A percentile compares a stretch with the other conserved stretches of the same genome.
These are phyloP conservation scores for Exophiala calicioides DNA, from an alignment of 2,329 filamentous ascomycete species.

Conservation along the genomic window DNA sequence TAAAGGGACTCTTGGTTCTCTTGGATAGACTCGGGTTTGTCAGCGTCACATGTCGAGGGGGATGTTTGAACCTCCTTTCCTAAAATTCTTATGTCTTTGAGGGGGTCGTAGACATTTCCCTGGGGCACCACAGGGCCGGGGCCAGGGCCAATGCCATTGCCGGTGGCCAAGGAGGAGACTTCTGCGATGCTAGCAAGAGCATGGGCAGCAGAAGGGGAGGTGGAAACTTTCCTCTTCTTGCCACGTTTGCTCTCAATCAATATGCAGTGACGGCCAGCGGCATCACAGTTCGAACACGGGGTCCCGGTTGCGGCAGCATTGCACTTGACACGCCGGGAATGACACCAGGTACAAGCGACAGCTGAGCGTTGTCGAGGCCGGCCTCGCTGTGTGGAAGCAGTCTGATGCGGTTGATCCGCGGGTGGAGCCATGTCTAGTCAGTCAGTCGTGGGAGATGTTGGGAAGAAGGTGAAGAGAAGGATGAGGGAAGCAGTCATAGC, in stretches of 20 bases:
- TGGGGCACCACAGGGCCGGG: too few relatives aligned
- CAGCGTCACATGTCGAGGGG: slow-evolving; percentile 11
- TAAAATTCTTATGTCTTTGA: slow-evolving; percentile 13
- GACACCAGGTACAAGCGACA: slow-evolving; percentile 33
- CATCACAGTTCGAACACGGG: slow-evolving; percentile 33
- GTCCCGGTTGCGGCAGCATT: slow-evolving; percentile 28
- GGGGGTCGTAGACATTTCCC: slow-evolving; percentile 22
- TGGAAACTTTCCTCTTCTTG: slow-evolving; percentile 28
- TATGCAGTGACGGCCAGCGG: slow-evolving; percentile 25
- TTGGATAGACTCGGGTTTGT: slow-evolving; percentile 13
- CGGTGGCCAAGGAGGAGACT: slow-evolving; percentile 2
- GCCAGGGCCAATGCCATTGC: too few relatives aligned
- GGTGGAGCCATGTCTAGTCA: slow-evolving; percentile 12
- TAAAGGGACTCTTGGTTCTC: slow-evolving; percentile 22
- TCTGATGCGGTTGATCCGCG: slow-evolving; percentile 21
- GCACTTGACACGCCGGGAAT: slow-evolving; percentile 32
- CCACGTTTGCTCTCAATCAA: slow-evolving; percentile 32
- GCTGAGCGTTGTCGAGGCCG: slow-evolving; percentile 23
- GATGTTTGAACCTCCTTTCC: slow-evolving; percentile 8
- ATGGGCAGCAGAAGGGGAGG: slow-evolving; percentile 11
- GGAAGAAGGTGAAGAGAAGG: not conserved
- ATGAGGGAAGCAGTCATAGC: slow-evolving; percentile 18
- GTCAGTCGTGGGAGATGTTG: too few relatives aligned
- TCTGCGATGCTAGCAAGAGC: slow-evolving; percentile 11
- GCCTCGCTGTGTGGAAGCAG: slow-evolving; percentile 21